Evolutionary conservation across 140 eudicot species (phyloP).

Genomic region (Artemisia princeps): DNA sequence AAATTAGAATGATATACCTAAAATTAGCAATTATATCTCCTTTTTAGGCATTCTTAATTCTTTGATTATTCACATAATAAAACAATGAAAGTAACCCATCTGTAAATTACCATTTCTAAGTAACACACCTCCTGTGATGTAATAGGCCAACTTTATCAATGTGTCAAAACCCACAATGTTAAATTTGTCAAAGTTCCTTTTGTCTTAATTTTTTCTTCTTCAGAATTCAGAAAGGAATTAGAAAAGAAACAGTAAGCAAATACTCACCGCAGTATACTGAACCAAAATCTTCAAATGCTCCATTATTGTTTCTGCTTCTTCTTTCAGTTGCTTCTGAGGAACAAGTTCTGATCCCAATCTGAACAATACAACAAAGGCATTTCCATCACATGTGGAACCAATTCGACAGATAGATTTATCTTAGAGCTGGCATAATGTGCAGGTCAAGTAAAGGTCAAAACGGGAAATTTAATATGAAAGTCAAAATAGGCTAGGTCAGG

Average conservation of each 20-base stretch:
- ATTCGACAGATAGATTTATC: constrained; percentile 6
- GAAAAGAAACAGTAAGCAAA: constrained; percentile 12
- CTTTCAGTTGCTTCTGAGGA: constrained; percentile 76
- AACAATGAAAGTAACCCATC: background rate
- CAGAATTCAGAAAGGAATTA: constrained; percentile 1
- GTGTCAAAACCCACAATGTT: background rate
- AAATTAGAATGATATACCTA: constrained; percentile 9
- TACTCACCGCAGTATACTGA: constrained; percentile 86
- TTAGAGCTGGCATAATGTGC: constrained; percentile 10
- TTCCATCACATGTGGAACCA: constrained; percentile 17
- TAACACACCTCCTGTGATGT: constrained; percentile 7
- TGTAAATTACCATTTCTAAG: background rate
- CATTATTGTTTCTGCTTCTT: constrained; percentile 77
- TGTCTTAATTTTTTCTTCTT: background rate
- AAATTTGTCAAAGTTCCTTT: background rate
- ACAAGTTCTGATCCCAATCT: constrained; percentile 70
- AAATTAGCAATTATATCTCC: background rate
- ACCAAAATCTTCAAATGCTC: constrained; percentile 69
- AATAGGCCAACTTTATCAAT: background rate
- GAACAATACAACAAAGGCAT: constrained; percentile 19
- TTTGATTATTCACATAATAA: background rate
- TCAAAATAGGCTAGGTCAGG: background rate
- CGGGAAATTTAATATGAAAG: background rate
- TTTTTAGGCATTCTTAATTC: background rate
- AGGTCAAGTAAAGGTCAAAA: background rate